These are phyloP conservation scores for Brasenia schreberi DNA, from an alignment of 164 flowering plant species.

Conservation along the genomic window DNA sequence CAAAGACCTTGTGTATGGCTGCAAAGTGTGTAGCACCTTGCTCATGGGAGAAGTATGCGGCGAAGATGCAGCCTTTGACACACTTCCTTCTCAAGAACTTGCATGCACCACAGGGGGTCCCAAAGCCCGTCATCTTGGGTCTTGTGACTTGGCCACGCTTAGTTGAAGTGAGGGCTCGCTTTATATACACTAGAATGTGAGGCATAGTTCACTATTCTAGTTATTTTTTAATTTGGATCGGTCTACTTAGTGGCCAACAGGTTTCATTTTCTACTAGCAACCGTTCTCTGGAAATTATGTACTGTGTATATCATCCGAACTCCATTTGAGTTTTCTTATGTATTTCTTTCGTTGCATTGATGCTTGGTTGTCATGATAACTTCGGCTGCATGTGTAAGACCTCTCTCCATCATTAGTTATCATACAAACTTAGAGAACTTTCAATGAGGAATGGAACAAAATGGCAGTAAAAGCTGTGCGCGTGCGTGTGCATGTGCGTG, in stretches of 20 bases:
- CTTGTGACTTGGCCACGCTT: background rate
- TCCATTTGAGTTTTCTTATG: slow-evolving; percentile 14
- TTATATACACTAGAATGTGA: slow-evolving; percentile 31
- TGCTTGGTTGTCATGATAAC: too few relatives aligned
- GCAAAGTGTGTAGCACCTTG: slow-evolving; percentile 69
- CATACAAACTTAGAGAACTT: background rate
- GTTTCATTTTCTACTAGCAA: slow-evolving; percentile 17
- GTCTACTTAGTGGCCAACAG: slow-evolving; percentile 56
- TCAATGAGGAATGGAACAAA: too few relatives aligned
- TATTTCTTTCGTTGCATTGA: slow-evolving; percentile 6
- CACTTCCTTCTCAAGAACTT: slow-evolving; percentile 81
- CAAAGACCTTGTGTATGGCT: slow-evolving; percentile 83
- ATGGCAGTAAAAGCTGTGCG: too few relatives aligned
- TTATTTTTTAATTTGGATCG: slow-evolving; percentile 25
- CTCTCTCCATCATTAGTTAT: background rate
- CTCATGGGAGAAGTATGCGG: slow-evolving; percentile 77
- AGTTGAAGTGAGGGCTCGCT: slow-evolving; percentile 8
- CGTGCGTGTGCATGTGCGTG: too few relatives aligned
- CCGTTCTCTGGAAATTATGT: slow-evolving; percentile 13
- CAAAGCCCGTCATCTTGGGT: slow-evolving; percentile 43
- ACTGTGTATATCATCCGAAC: background rate
- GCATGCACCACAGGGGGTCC: slow-evolving; percentile 91
- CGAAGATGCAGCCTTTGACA: slow-evolving; percentile 67
- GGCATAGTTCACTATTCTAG: slow-evolving; percentile 23
- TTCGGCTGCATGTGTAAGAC: background rate